These are phyloP conservation scores for Fragaria ananassa DNA, from an alignment of 306 rosid species.

Conservation along the genomic window DNA sequence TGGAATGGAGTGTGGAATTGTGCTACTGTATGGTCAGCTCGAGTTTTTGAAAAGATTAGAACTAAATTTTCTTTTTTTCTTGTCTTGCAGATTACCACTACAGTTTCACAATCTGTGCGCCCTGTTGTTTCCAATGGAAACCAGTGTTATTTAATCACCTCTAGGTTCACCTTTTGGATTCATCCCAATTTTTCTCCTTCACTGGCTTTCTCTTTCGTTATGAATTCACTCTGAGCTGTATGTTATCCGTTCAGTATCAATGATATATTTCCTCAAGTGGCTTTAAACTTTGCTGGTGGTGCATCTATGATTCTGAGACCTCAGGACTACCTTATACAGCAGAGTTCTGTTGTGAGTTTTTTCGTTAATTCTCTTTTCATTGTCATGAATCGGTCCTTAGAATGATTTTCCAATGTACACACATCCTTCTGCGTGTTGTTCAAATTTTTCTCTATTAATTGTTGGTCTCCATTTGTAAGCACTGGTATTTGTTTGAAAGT, in stretches of 20 bases:
- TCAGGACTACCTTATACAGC: conserved; percentile 88
- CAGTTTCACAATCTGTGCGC: conserved; percentile 61
- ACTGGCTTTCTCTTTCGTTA: conserved; percentile 8
- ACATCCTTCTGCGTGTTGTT: conserved; percentile 1
- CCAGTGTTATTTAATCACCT: conserved; percentile 65
- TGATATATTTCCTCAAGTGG: conserved; percentile 83
- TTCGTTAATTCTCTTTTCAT: neutral
- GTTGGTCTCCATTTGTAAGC: neutral
- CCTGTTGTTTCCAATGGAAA: conserved; percentile 57
- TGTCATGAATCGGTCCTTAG: conserved; percentile 10
- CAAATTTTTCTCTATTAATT: neutral
- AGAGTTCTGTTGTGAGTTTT: conserved; percentile 70
- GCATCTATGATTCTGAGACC: conserved; percentile 74
- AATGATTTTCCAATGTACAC: neutral
- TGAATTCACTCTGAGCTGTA: conserved; percentile 22
- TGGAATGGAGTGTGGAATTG: neutral
- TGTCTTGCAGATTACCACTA: conserved; percentile 51
- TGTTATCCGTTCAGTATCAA: conserved; percentile 47
- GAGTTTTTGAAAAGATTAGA: neutral
- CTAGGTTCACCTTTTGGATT: conserved; percentile 44
- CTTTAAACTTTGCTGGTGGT: conserved; percentile 82
- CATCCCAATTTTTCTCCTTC: conserved; percentile 7
- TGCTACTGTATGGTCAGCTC: neutral
- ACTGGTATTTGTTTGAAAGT: neutral
- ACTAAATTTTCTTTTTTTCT: neutral